Evolutionary conservation across 2,329 filamentous ascomycete species (phyloP), one percentile per base, ranked within the genome.

Genomic region (Pseudogymnoascus sp.): DNA sequence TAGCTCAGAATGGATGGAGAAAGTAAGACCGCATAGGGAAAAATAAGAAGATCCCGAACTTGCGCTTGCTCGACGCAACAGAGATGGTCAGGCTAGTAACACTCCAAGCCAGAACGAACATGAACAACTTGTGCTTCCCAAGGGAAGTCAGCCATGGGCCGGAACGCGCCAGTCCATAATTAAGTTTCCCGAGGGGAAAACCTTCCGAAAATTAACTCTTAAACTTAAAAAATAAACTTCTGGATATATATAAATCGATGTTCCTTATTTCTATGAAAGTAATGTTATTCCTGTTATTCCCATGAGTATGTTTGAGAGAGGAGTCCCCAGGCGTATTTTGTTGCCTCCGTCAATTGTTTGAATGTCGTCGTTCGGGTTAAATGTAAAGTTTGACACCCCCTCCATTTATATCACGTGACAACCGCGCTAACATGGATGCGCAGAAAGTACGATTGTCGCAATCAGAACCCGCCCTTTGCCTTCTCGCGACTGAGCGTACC

Each of bases 391-490:
- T 58, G 57, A 60, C 58, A 15, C 18, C 38, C 14, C 28, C 36
- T 60, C 41, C 60, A 57, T 5, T n/a, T 4, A n/a, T 38, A 18
- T 35, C 39, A 58, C 28, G 37, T 57, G 60, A 53, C 28, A 33
- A 37, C 2, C 12, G 25, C 28, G 28, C 41, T 38, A 33, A 60
- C 58, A 60, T 47, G 58, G 41, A 35, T 33, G 39, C 38, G 41
- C 35, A 33, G 30, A 41, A 47, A 47, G 35, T 33, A 47, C 58
- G 39, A 60, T 60, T 43, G 58, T 53, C 37, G 53, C 38, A 61
- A 57, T 61, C 43, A 61, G 57, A 58, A 41, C 43, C 39, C 57
- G 50, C 22, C 50, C 12, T 61, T 36, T 38, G 35, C 39, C 35
- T 33, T 59, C 30, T 57, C 22, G 41, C 33, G 35, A 28, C 39